Evolutionary conservation across 2,329 filamentous ascomycete genomes (phyloP), one percentile per base, ranked within the genome.

Genomic region (Thielaviopsis punctulata): DNA sequence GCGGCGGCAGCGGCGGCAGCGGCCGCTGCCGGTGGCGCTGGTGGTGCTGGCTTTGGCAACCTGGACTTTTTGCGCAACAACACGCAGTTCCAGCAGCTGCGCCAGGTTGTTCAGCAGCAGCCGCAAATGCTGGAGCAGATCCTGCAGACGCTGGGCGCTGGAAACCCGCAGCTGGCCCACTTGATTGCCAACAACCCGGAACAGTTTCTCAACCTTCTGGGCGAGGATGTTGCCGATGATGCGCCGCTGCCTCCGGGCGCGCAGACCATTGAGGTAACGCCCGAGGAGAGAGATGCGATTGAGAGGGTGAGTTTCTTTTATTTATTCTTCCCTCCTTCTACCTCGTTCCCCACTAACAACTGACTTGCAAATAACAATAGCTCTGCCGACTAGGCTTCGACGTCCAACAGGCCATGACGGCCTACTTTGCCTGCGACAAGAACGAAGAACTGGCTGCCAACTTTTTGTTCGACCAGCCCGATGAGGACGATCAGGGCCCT

Each of bases 371-470:
- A n/a, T n/a, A n/a, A n/a, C 10, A 30, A 13, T 58, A 94, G 86
- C 74, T 98, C 63, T 95, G 87, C 69, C 84, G 85, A 57, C 80
- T 98, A 45, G 92, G 92, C 33, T 98, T 98, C 65, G 81, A 90
- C 61, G 82, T 89, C 55, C 88, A 96, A 60, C 79, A 88, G 60
- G 92, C 92, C 49, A 95, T 96, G 59, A 90, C 98, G 69, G 92
- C 92, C 23, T 98, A 96, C 70, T 98, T 98, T 65, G 92, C 92
- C 30, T 98, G 92, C 67, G 92, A 98, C 69, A 98, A 96, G 77
- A 96, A 98, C 66, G 92, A 98, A 69, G 92, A 98, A 68, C 75
- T 98, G 49, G 92, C 92, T 0, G 92, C 92, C 58, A 98, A 98
- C 69, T 96, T 95, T 68, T 74, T 98, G 55, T 98, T 98, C 64